A percentile compares a stretch with the other conserved stretches of the same genome.
Evolutionary conservation across 495 filamentous ascomycete species (phyloP).

Genomic region (Hyaloscypha finlandica): DNA sequence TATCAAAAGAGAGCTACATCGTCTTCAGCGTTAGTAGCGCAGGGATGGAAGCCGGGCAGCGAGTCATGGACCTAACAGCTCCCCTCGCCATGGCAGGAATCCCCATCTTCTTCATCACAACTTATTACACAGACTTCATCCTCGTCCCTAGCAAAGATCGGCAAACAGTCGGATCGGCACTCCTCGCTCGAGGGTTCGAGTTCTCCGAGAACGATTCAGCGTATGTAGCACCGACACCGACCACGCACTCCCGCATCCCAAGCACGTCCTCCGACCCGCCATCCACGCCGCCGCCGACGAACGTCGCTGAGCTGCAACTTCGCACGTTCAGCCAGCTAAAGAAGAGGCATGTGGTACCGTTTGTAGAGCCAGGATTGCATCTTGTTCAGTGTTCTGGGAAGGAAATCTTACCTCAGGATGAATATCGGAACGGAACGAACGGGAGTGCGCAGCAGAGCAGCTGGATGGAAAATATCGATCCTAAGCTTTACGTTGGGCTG

Average conservation of each 20-base stretch:
- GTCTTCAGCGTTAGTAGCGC: conserved; percentile 86
- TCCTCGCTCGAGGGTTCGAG: conserved; percentile 80
- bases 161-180: conserved; percentile 68
- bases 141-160: conserved; percentile 79
- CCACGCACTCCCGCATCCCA: conserved; percentile 50
- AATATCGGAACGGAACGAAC: conserved; percentile 30
- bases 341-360: conserved; percentile 71
- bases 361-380: conserved; percentile 64
- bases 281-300: conserved; percentile 75
- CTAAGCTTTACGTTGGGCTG: conserved; percentile 67
- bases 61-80: conserved; percentile 88
- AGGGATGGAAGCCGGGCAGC: conserved; percentile 89
- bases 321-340: conserved; percentile 79
- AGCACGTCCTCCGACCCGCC: conserved; percentile 54
- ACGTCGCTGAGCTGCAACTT: conserved; percentile 73
- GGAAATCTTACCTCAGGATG: conserved; percentile 38
- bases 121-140: conserved; percentile 97
- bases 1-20: conserved; percentile 82
- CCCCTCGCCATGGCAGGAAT: conserved; percentile 91
- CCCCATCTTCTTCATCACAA: conserved; percentile 97
- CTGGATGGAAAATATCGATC: conserved; percentile 55
- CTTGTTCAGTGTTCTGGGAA: conserved; percentile 82
- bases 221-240: conserved; percentile 58
- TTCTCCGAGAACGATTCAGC: conserved; percentile 73
- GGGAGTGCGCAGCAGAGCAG: conserved; percentile 32